Evolutionary conservation across 495 filamentous ascomycete species (phyloP), one percentile per base, ranked within the genome.

Genomic region (Glarea lozoyensis): DNA sequence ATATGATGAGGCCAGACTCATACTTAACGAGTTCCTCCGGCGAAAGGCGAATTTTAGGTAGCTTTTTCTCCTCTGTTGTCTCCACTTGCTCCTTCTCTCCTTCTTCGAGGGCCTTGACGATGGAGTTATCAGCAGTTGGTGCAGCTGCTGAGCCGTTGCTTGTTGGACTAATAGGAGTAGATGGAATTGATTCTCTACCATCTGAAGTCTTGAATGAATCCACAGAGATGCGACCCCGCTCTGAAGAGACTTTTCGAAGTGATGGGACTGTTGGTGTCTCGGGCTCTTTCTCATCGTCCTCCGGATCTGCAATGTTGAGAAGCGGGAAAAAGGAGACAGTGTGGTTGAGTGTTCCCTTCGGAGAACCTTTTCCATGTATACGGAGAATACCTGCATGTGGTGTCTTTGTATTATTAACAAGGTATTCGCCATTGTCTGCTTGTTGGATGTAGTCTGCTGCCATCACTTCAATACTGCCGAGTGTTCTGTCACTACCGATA

Each of bases 1-100:
- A 97, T 34, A 97, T 84, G 41, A 99, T 70, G 37, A 99, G 75
- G 29, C 92, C 92, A 39, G 87, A 90, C 60, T 94, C 88, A 54
- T 96, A 79, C 55, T 82, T 79, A 25, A 78, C 50, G 21, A 99
- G 69, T 51, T 96, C 85, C 31, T 96, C 79, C 2, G 78, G 74
- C 6, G 72, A 76, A 42, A 99, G 74, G 41, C 68, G 78, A 38
- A 94, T 69, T 64, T 90, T 94, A 37, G 87, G 81, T 32, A 76
- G 66, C 38, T 72, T 70, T 59, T 78, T 78, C 44, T 60, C 54
- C 2, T 60, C 54, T 3, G 44, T 41, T 1, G 57, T 66, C 48
- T 77, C 70, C 24, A 75, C 73, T 41, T 75, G 73, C 24, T 75
- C 74, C 50, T 65, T 72, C 50, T 78, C 70, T 33, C 65, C 61